These are phyloP conservation scores for Periconia sp. DNA, from an alignment of 2,329 filamentous ascomycete species.

Conservation along the genomic window DNA sequence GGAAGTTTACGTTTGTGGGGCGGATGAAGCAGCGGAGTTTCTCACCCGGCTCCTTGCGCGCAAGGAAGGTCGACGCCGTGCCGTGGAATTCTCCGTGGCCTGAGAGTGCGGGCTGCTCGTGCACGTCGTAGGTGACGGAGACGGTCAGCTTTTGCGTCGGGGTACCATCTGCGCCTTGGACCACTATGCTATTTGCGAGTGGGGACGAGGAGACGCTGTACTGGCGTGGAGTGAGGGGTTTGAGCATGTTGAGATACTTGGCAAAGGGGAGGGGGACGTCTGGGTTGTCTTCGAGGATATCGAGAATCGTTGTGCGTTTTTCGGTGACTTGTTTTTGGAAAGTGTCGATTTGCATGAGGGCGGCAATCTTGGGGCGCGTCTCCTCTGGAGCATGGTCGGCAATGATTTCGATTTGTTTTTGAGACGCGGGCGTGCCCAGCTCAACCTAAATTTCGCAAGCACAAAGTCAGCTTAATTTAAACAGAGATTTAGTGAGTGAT, in stretches of 20 bases:
- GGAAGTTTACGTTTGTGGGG: constrained; percentile 38
- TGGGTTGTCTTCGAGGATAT: constrained; percentile 21
- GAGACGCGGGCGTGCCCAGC: constrained; percentile 14
- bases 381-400: constrained; percentile 6
- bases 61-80: constrained; percentile 41
- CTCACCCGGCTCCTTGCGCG: constrained; percentile 32
- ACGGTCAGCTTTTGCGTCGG: constrained; percentile 43
- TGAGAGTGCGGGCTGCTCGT: constrained; percentile 43
- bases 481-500: too few relatives aligned
- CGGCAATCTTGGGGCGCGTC: constrained; percentile 6
- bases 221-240: constrained; percentile 70
- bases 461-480: too few relatives aligned
- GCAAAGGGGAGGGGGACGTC: constrained; percentile 50
- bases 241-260: constrained; percentile 67
- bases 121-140: constrained; percentile 66
- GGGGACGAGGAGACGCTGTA: constrained; percentile 77
- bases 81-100: constrained; percentile 44
- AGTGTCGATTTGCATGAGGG: constrained; percentile 32
- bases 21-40: constrained; percentile 37
- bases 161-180: background rate
- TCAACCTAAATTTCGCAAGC: too few relatives aligned
- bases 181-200: constrained; percentile 47
- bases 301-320: constrained; percentile 17
- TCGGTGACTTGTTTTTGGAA: constrained; percentile 7
- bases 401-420: constrained; percentile 17